Base-by-base conservation (phyloP, 768 basidiomycete genomes). In the Suillus plorans region DNA sequence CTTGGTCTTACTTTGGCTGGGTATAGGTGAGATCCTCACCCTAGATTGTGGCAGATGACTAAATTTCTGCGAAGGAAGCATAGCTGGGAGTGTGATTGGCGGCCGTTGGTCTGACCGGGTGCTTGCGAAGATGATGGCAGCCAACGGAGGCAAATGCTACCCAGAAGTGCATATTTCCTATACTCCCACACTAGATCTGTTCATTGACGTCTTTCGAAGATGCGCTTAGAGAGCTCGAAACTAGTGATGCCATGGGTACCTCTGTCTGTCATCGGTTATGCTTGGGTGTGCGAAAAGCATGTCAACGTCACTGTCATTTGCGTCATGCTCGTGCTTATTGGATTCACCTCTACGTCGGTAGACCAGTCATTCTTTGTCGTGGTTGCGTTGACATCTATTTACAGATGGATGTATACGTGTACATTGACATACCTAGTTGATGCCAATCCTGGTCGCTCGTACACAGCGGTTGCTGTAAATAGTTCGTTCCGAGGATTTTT, bases 371-470 rank as follows among this genome's bases (percentile, higher is more conserved):
- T 28, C 39, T 25, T 14, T 5, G 52, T 60, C 22, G 34, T 60
- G n/a, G 20, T n/a, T 31, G 34, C n/a, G 1, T n/a, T 61, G 42
- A 64, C 66, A 61, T 64, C 42, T 42, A 47, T 31, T 62, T 63
- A 1, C 64, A 86, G 84, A 69, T 81, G 81, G 76, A 85, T 88
- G 53, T 90, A 91, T 71, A 78, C 86, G 12, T 85, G 86, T 59
- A 89, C 90, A 1, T 77, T 96, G 41, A 90, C 94, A 0, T 96
- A 95, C 70, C 81, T 95, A 49, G 92, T 95, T 20, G 94, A 97
- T 69, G 86, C 92, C 5, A 97, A 96, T 72, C 80, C 82, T 5
- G 95, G 94, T 7, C 84, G 91, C 34, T 91, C 91, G 1, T 86
- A 89, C 4, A 85, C 86, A 4, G 92, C 91, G 1, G 85, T 87